Base-by-base conservation (phyloP, 2,329 filamentous ascomycete species). In the Aspergillus spinulosporus region DNA sequence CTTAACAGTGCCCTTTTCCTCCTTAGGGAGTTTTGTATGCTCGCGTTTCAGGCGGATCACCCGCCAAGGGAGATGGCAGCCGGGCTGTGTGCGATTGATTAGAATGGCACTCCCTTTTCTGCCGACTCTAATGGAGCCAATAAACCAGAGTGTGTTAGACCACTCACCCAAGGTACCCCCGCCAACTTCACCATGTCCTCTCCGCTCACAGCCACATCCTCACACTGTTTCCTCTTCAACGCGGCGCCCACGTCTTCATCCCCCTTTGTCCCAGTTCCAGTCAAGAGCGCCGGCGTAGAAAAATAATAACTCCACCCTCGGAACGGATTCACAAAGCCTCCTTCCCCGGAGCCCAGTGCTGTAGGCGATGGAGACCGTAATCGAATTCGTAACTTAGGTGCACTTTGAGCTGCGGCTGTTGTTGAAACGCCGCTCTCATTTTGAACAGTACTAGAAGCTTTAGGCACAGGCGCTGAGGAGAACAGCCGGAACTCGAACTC, bases 401-500 rank as follows among this genome's bases (percentile, higher is more conserved):
- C 36, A 5, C 29, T 36, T 26, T 29, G 11, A 32, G 21, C 3
- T 21, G 7, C 6, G 11, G 42, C 32, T 21, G 14, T 28, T 12
- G 44, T 40, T 26, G 37, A 34, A 7, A 5, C 36, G 12, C 11
- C 28, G 3, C n/a, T 47, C 21, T 21, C 21, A 21, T 21, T 21
- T 21, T 21, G 21, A 48, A 46, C 14, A 49, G 36, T 21, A 15
- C 36, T 5, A 36, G 15, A 31, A 14, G 53, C 7, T 12, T 52
- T 48, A 2, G 55, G 42, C 4, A 63, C 42, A 3, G 70, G 68
- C 2, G 67, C 68, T 44, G 68, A 73, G 44, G 68, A 73, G 64
- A 77, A 77, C 11, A 77, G 59, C 5, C 74, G 69, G 59, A 77
- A 77, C 50, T 76, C 74, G 54, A 76, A 77, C 58, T 76, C 74